Conservation (phyloP, 164 flowering plant genomes). For the Hamamelis virginiana region DNA sequence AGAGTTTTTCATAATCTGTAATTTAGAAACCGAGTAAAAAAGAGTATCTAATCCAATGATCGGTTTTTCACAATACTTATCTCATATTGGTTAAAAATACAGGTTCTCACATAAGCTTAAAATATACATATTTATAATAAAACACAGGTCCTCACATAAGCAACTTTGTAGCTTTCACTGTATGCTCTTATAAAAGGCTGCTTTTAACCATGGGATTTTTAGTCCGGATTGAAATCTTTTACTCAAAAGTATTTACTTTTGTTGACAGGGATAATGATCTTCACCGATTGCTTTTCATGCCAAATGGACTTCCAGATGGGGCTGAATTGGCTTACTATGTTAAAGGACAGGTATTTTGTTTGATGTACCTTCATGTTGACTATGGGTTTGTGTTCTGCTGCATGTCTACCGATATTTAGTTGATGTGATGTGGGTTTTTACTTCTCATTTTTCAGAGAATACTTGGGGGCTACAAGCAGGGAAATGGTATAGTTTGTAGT, state of each 20-base stretch:
- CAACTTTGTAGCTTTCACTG: neutral
- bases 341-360: conserved; percentile 68
- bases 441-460: conserved; percentile 40
- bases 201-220: neutral
- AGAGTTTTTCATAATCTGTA: too few relatives aligned
- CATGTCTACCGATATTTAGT: neutral
- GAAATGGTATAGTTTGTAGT: conserved; percentile 74
- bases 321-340: conserved; percentile 73
- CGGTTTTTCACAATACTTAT: too few relatives aligned
- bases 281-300: conserved; percentile 79
- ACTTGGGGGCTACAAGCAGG: conserved; percentile 73
- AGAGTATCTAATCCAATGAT: too few relatives aligned
- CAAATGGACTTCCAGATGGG: conserved; percentile 95
- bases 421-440: neutral
- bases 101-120: too few relatives aligned
- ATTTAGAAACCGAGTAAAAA: too few relatives aligned
- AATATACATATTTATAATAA: too few relatives aligned
- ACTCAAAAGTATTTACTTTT: neutral
- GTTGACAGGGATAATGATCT: conserved; percentile 80
- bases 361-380: neutral
- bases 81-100: too few relatives aligned
- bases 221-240: neutral
- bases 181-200: neutral
- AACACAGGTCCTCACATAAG: too few relatives aligned
- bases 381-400: neutral